Evolutionary conservation across 306 rosid species (phyloP).

Genomic region (Pterocarpus santalinus): DNA sequence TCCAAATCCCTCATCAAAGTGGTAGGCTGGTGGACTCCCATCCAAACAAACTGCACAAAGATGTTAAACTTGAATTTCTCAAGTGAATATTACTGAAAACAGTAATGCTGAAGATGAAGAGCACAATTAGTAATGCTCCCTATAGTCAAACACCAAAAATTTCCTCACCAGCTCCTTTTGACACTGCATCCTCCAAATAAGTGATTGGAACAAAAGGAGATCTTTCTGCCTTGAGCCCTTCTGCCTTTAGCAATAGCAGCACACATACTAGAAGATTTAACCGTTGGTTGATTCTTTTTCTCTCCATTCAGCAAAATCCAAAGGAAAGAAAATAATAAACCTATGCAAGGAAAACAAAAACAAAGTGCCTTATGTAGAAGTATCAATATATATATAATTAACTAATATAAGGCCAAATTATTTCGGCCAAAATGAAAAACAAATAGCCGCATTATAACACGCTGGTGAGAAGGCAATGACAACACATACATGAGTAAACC

Average conservation of each 20-base stretch:
- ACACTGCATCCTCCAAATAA: slow-evolving; percentile 62
- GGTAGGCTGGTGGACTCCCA: slow-evolving; percentile 97
- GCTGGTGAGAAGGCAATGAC: neutral
- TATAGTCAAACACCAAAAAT: neutral
- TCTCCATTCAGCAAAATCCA: slow-evolving; percentile 65
- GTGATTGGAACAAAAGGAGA: slow-evolving; percentile 63
- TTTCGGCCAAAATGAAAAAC: neutral
- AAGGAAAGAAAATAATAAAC: slow-evolving; percentile 3
- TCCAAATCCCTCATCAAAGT: slow-evolving; percentile 71
- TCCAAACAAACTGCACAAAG: slow-evolving; percentile 84
- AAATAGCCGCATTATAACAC: neutral
- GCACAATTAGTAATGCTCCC: neutral
- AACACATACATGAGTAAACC: neutral
- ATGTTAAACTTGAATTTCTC: slow-evolving; percentile 33
- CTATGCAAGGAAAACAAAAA: slow-evolving; percentile 34
- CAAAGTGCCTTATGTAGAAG: neutral
- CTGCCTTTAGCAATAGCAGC: slow-evolving; percentile 54
- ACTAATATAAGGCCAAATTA: neutral
- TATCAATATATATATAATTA: neutral
- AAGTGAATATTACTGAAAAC: neutral
- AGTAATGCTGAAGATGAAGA: neutral
- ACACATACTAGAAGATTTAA: slow-evolving; percentile 49
- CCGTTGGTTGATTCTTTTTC: slow-evolving; percentile 55
- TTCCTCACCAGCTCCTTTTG: slow-evolving; percentile 95
- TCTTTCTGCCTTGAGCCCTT: slow-evolving; percentile 56